A percentile compares a stretch with the other conserved stretches of the same genome.
Evolutionary conservation across 2,329 filamentous ascomycete genomes (phyloP).

Genomic region (Aspergillus arachidicola): DNA sequence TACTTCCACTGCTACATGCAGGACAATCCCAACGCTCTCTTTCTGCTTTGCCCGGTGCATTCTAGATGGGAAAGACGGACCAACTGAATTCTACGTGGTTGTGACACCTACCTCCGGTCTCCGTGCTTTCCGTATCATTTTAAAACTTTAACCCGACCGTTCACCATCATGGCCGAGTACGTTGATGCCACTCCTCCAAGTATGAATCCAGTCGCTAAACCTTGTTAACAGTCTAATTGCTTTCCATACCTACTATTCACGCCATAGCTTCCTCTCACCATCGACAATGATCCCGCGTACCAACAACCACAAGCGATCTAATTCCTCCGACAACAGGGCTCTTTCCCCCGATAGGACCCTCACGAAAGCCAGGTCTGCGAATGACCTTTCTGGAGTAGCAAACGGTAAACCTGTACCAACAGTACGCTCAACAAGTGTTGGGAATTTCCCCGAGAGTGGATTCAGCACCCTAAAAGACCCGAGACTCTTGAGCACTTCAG

Average conservation of each 20-base stretch:
- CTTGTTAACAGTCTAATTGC: conserved; percentile 37
- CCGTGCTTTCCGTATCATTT: conserved; percentile 22
- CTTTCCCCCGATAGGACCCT: conserved; percentile 40
- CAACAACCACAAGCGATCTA: conserved; percentile 39
- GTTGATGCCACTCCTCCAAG: conserved; percentile 17
- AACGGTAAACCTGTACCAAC: conserved; percentile 28
- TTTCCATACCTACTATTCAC: conserved; percentile 40
- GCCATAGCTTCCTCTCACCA: conserved; percentile 37
- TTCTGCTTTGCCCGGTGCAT: conserved; percentile 8
- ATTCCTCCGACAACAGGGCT: conserved; percentile 39
- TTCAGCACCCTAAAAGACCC: conserved; percentile 53
- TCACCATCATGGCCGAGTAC: conserved; percentile 44
- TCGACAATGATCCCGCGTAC: conserved; percentile 42
- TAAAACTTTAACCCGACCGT: conserved; percentile 15
- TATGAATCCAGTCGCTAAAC: conserved; percentile 18
- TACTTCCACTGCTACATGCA: conserved; percentile 21
- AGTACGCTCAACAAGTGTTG: conserved; percentile 29
- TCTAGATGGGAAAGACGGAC: conserved; percentile 21
- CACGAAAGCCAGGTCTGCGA: conserved; percentile 49
- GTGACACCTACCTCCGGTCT: conserved; percentile 18
- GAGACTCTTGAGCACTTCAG: conserved; percentile 37
- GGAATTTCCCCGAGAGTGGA: conserved; percentile 39
- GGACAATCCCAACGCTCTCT: conserved; percentile 18
- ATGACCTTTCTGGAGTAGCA: conserved; percentile 41
- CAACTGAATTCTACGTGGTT: conserved; percentile 16